Conservation (phyloP, 2,329 filamentous ascomycete genomes). For the Pyrenochaeta sp. region DNA sequence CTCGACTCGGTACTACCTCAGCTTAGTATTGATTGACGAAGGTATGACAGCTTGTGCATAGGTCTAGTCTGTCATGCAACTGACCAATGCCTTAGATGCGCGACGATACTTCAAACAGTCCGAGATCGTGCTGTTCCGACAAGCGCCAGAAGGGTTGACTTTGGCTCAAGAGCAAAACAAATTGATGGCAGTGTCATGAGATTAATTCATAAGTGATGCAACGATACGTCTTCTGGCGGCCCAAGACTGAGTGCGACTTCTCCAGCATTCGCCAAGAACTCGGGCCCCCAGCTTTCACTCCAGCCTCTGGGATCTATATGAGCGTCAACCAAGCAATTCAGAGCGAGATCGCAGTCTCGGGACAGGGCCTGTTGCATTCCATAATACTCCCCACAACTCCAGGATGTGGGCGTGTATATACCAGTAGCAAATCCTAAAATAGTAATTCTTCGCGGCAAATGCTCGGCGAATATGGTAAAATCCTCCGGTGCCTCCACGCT, state of each 20-base stretch:
- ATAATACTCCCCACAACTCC: neutral
- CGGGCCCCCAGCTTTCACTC: neutral
- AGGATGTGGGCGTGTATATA: constrained; percentile 8
- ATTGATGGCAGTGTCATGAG: constrained; percentile 49
- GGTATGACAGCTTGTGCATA: constrained; percentile 58
- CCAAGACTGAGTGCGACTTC: neutral
- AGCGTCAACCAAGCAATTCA: constrained; percentile 1
- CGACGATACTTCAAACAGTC: constrained; percentile 99
- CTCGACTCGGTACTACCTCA: constrained; percentile 96
- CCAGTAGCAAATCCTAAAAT: constrained; percentile 7
- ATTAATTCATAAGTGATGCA: neutral
- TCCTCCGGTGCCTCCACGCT: constrained; percentile 6
- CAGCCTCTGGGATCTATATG: neutral
- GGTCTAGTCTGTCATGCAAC: neutral
- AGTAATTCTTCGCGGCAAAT: neutral
- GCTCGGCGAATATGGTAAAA: constrained; percentile 9
- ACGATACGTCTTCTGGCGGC: neutral
- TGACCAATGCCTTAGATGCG: constrained; percentile 70
- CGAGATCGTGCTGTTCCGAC: constrained; percentile 95
- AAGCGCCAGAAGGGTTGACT: constrained; percentile 64
- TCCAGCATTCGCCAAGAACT: constrained; percentile 13
- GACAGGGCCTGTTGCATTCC: neutral
- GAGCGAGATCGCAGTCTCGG: neutral
- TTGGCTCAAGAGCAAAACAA: constrained; percentile 59
- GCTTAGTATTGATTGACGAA: constrained; percentile 94